These are phyloP conservation scores for Ganoderma lucidum DNA, from an alignment of 1,284 basidiomycete species.

Conservation along the genomic window DNA sequence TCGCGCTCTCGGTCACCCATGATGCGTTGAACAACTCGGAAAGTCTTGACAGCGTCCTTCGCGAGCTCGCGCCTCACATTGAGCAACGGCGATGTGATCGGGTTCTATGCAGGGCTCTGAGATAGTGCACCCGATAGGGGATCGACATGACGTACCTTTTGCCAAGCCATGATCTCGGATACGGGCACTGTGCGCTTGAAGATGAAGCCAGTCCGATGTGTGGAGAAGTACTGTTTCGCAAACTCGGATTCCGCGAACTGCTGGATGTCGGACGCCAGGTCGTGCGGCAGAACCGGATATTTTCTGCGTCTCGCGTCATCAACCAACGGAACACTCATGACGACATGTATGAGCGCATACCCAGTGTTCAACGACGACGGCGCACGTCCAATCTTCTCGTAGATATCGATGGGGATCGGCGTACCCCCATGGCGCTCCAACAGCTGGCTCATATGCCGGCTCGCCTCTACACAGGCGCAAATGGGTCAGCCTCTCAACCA, in stretches of 20 bases:
- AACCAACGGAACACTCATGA: not conserved
- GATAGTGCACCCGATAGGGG: not conserved
- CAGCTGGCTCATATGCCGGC: slow-evolving; percentile 74
- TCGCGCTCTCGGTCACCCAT: slow-evolving; percentile 91
- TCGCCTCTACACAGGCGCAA: slow-evolving; percentile 59
- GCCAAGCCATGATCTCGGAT: slow-evolving; percentile 89
- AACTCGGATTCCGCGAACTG: slow-evolving; percentile 87
- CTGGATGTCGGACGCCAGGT: slow-evolving; percentile 83
- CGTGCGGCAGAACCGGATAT: slow-evolving; percentile 77
- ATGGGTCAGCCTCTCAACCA: not conserved
- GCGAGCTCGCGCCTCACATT: slow-evolving; percentile 66
- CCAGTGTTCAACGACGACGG: slow-evolving; percentile 64
- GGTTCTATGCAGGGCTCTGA: slow-evolving; percentile 48
- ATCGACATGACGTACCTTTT: slow-evolving; percentile 62
- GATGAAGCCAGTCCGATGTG: slow-evolving; percentile 84
- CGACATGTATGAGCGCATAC: slow-evolving; percentile 49
- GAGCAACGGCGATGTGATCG: slow-evolving; percentile 78
- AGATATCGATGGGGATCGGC: slow-evolving; percentile 67
- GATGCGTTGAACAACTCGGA: slow-evolving; percentile 89
- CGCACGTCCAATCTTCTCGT: slow-evolving; percentile 37
- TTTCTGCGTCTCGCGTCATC: slow-evolving; percentile 48
- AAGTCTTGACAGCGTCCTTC: slow-evolving; percentile 82
- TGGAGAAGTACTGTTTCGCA: slow-evolving; percentile 89
- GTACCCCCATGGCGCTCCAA: slow-evolving; percentile 67
- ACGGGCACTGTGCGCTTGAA: slow-evolving; percentile 83